Evolutionary conservation across 176 grass and related monocot species (phyloP).

Genomic region (Avena sativa): DNA sequence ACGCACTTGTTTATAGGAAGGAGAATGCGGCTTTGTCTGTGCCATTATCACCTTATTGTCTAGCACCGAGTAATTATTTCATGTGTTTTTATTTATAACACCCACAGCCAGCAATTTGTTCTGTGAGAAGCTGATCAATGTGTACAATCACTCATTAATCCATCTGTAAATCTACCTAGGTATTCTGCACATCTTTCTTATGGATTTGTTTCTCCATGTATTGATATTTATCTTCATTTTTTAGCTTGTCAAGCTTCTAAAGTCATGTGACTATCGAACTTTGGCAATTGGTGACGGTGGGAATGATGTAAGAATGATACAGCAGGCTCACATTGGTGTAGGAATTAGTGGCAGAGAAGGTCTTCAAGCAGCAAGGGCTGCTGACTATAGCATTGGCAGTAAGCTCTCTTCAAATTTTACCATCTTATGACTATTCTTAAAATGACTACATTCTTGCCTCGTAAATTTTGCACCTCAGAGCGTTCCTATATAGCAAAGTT

Average conservation of each 20-base stretch:
- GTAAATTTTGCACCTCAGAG: constrained; percentile 23
- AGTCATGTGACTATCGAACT: constrained; percentile 98
- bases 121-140: neutral
- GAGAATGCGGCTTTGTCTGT: neutral
- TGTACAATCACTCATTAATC: neutral
- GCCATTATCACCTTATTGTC: neutral
- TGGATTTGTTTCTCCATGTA: constrained; percentile 28
- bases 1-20: constrained; percentile 27
- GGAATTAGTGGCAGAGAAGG: constrained; percentile 98
- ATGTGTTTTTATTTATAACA: constrained; percentile 19
- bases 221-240: constrained; percentile 34
- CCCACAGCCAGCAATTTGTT: constrained; percentile 8
- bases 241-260: constrained; percentile 90
- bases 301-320: constrained; percentile 99
- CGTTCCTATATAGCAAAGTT: neutral
- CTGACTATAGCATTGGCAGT: constrained; percentile 99
- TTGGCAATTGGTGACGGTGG: constrained; percentile 97
- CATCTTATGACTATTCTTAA: constrained; percentile 22
- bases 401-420: constrained; percentile 43
- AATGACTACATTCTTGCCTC: constrained; percentile 12
- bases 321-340: constrained; percentile 93
- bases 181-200: neutral
- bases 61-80: neutral
- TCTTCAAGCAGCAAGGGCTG: constrained; percentile 97
- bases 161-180: neutral